A percentile compares a stretch with the other conserved stretches of the same genome.
Evolutionary conservation across 129 eudicot genomes (phyloP).

Genomic region (Chrysanthemum makinoi): DNA sequence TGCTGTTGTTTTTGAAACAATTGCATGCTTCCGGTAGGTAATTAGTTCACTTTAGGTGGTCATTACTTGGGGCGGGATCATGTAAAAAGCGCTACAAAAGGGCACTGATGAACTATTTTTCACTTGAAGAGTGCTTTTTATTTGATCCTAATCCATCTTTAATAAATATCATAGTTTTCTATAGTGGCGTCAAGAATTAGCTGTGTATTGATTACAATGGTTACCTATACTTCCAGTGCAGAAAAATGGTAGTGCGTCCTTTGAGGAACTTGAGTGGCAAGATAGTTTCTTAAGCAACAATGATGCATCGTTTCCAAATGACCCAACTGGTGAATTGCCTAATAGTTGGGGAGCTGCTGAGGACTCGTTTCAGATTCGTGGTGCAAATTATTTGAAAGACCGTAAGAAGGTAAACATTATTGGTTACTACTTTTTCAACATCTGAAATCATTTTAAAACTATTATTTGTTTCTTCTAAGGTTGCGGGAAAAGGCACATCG

Average conservation of each 20-base stretch:
- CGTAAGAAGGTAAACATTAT: constrained; percentile 52
- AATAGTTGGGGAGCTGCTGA: constrained; percentile 74
- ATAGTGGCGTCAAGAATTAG: not conserved
- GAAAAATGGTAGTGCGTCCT: constrained; percentile 52
- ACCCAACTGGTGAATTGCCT: constrained; percentile 54
- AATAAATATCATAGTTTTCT: constrained; percentile 14
- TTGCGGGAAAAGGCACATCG: constrained; percentile 54
- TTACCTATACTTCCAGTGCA: constrained; percentile 44
- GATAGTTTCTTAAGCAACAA: constrained; percentile 48
- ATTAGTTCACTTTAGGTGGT: constrained; percentile 29
- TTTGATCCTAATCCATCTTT: not conserved
- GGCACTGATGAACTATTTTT: no score
- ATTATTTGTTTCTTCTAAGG: constrained; percentile 29
- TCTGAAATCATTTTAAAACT: not conserved
- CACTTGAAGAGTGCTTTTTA: no score
- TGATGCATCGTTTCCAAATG: constrained; percentile 68
- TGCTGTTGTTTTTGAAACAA: constrained; percentile 51
- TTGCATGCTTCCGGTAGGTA: constrained; percentile 53
- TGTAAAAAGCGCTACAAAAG: no score
- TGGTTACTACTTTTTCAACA: not conserved
- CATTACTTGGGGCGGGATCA: no score
- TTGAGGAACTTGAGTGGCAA: constrained; percentile 59
- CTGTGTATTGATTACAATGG: constrained; percentile 9
- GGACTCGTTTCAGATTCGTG: constrained; percentile 61
- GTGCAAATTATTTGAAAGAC: constrained; percentile 60